phyloP scores from a whole-genome alignment of 768 basidiomycete genomes.

The Nidularia sp. region DNA sequence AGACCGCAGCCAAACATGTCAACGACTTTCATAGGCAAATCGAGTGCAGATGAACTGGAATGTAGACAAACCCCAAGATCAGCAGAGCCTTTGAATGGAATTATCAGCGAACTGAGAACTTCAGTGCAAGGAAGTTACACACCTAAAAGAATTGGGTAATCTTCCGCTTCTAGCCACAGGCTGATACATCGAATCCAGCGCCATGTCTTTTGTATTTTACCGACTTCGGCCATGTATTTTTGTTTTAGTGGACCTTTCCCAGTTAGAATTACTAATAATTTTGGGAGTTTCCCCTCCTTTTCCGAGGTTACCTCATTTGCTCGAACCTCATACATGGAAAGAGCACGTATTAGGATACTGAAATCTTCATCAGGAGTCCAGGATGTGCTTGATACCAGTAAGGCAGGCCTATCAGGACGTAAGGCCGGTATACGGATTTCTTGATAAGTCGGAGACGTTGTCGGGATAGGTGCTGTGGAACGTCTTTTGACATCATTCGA shows the following conservation, averaged over 20 bases:
- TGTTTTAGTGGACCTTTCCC: slow-evolving; percentile 82
- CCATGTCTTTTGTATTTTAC: slow-evolving; percentile 65
- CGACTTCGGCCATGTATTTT: slow-evolving; percentile 69
- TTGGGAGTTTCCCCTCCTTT: slow-evolving; percentile 47
- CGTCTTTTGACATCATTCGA: too few relatives aligned
- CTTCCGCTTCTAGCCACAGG: slow-evolving; percentile 84
- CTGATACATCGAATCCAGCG: slow-evolving; percentile 73
- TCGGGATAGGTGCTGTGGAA: too few relatives aligned
- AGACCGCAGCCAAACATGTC: slow-evolving; percentile 99
- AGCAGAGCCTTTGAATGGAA: slow-evolving; percentile 60
- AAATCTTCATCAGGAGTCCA: slow-evolving; percentile 99
- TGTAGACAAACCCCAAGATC: slow-evolving; percentile 92
- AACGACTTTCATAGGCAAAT: slow-evolving; percentile 98
- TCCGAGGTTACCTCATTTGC: slow-evolving; percentile 28
- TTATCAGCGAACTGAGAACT: not conserved
- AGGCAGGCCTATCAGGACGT: slow-evolving; percentile 73
- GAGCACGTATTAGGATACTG: slow-evolving; percentile 70
- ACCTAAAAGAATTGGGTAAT: slow-evolving; percentile 89
- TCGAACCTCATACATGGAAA: slow-evolving; percentile 63
- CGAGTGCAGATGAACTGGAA: slow-evolving; percentile 83
- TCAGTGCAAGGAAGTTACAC: slow-evolving; percentile 7
- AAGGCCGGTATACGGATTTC: slow-evolving; percentile 38
- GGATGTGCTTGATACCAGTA: slow-evolving; percentile 88
- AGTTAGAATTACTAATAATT: slow-evolving; percentile 79
- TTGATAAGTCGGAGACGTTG: slow-evolving; percentile 20